Base-by-base conservation (phyloP, 1,284 basidiomycete species). In the Boletus albobrunnescens region DNA sequence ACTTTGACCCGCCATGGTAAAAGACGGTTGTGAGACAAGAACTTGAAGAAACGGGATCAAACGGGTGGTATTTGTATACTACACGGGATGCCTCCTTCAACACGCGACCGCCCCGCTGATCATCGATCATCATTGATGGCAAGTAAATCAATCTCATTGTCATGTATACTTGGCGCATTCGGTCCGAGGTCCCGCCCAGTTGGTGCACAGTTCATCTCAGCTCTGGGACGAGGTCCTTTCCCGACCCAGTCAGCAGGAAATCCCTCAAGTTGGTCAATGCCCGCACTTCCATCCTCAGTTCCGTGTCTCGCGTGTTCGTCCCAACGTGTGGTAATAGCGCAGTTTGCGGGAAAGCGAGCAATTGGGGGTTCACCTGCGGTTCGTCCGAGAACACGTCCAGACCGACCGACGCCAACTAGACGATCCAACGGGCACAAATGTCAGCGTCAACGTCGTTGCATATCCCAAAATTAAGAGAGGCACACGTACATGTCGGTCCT, bases 331-430 rank as follows among this genome's bases (percentile, higher is more conserved):
- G 93, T 16, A 94, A 75, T 9, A 95, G 70, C 19, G 82, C 87
- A 51, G 90, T 82, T 56, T 91, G 85, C 36, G 86, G 81, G 67
- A 91, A 90, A n/a, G 82, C 78, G 47, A 92, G 72, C 33, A 94
- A 70, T 17, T 81, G 77, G 2, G 87, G 84, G 67, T 94, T 90
- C 45, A 95, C 84, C 39, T 82, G 71, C 0, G 91, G 92, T 66
- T 96, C 93, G 65, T 92, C 77, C 5, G 90, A 89, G 71, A 80
- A 95, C 23, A 95, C 92, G 57, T 96, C 94, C 22, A 96, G 72
- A 20, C 94, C 93, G 23, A 89, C 87, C 7, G 84, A 85, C 41
- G 78, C 82, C 52, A 93, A 77, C 87, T 93, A 44, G 4, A 19
- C 1, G n/a, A 4, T 8, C 24, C 12, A 19, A 13, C 19, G 12